Conservation (phyloP, 176 grass and related monocot species). For the Areca catechu region DNA sequence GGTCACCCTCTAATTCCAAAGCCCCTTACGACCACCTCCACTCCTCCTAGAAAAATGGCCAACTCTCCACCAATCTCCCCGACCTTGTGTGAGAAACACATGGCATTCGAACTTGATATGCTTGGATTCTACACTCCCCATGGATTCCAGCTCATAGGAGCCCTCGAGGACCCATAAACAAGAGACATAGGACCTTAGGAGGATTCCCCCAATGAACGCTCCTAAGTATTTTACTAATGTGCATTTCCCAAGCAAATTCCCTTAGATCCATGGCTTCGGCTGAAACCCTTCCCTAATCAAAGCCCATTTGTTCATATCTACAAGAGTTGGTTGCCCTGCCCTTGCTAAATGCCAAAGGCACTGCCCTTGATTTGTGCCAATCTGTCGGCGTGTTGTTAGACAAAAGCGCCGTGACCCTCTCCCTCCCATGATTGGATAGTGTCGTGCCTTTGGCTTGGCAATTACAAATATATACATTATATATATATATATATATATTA, state of each 20-base stretch:
- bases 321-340: slow-evolving; percentile 13
- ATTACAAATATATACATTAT: not conserved
- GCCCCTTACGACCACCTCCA: not conserved
- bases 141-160: slow-evolving; percentile 45
- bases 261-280: slow-evolving; percentile 23
- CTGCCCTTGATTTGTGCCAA: slow-evolving; percentile 39
- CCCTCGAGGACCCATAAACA: slow-evolving; percentile 25
- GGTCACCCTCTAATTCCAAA: slow-evolving; percentile 21
- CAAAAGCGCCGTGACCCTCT: slow-evolving; percentile 24
- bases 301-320: slow-evolving; percentile 7
- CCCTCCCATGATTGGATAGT: slow-evolving; percentile 40
- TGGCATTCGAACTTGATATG: slow-evolving; percentile 11
- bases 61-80: no score
- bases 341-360: slow-evolving; percentile 26
- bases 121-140: slow-evolving; percentile 30
- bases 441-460: slow-evolving; percentile 18
- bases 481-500: no score
- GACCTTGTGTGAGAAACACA: no score
- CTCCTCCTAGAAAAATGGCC: no score
- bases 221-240: slow-evolving; percentile 23
- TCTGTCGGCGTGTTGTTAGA: slow-evolving; percentile 35
- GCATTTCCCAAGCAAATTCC: slow-evolving; percentile 27
- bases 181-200: not conserved
- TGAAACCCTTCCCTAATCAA: slow-evolving; percentile 23
- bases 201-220: slow-evolving; percentile 4